A percentile compares a stretch with the other conserved stretches of the same genome.
These are phyloP conservation scores for Boletus patriciae DNA, from an alignment of 768 basidiomycete genomes.

Conservation along the genomic window DNA sequence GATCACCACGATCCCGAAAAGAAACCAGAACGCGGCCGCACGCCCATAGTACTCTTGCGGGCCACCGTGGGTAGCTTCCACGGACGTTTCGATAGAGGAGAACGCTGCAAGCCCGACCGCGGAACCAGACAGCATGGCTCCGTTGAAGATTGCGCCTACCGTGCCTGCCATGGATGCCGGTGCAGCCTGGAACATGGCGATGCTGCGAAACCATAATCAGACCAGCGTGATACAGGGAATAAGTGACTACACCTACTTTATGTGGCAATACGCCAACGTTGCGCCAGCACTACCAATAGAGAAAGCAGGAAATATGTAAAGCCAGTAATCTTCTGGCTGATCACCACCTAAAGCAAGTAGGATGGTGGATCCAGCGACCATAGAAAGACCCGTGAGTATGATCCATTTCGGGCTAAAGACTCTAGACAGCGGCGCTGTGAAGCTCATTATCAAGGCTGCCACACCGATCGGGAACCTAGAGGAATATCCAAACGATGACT, in stretches of 20 bases:
- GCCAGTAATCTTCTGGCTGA: slow-evolving; percentile 45
- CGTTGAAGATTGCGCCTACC: slow-evolving; percentile 56
- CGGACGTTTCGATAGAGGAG: slow-evolving; percentile 47
- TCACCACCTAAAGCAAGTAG: slow-evolving; percentile 46
- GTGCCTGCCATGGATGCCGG: slow-evolving; percentile 51
- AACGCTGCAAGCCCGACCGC: slow-evolving; percentile 52
- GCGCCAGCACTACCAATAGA: slow-evolving; percentile 46
- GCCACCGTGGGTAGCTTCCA: slow-evolving; percentile 38
- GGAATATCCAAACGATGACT: slow-evolving; percentile 2
- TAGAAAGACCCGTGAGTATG: slow-evolving; percentile 42
- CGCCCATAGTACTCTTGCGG: slow-evolving; percentile 39
- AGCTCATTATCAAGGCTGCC: slow-evolving; percentile 37
- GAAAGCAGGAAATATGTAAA: slow-evolving; percentile 50
- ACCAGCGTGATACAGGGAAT: not conserved
- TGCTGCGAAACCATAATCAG: slow-evolving; percentile 30
- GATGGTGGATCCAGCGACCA: slow-evolving; percentile 39
- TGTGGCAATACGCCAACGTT: slow-evolving; percentile 46
- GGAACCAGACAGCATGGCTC: slow-evolving; percentile 51
- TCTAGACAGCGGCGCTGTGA: slow-evolving; percentile 41
- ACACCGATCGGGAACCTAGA: slow-evolving; percentile 44
- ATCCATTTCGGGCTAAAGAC: slow-evolving; percentile 44
- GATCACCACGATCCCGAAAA: slow-evolving; percentile 36
- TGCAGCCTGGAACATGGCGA: slow-evolving; percentile 50
- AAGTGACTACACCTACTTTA: slow-evolving; percentile 44
- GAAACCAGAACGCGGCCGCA: slow-evolving; percentile 46